These are phyloP conservation scores for Cryptococcus wingfieldii DNA, from an alignment of 1,284 basidiomycete genomes.

Conservation along the genomic window DNA sequence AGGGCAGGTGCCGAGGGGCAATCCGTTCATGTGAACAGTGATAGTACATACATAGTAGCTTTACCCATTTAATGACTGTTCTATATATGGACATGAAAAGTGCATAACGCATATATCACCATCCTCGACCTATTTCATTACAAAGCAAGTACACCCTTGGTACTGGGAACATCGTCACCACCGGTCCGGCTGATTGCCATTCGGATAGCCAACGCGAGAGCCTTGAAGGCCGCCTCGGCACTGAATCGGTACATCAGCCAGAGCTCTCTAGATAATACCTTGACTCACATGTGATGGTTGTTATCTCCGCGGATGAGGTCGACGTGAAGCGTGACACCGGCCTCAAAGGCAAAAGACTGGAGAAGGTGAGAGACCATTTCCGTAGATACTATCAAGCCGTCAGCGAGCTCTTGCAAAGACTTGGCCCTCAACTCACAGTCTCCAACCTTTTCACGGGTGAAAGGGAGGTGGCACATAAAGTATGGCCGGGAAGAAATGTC, in stretches of 20 bases:
- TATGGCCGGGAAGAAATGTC: conserved; percentile 97
- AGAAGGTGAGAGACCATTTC: conserved; percentile 75
- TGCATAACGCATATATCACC: neutral
- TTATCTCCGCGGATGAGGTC: conserved; percentile 93
- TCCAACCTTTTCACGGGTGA: conserved; percentile 94
- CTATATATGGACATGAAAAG: neutral
- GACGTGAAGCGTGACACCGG: conserved; percentile 61
- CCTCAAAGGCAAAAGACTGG: conserved; percentile 49
- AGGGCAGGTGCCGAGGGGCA: neutral
- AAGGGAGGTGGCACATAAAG: conserved; percentile 84
- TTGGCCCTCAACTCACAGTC: conserved; percentile 57
- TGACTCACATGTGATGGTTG: conserved; percentile 90
- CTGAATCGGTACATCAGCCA: conserved; percentile 51
- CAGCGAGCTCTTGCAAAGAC: neutral
- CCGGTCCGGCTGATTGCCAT: conserved; percentile 90
- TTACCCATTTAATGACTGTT: neutral
- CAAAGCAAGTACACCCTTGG: conserved; percentile 77
- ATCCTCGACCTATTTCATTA: conserved; percentile 17
- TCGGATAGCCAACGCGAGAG: conserved; percentile 88
- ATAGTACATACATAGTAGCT: neutral
- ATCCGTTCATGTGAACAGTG: neutral
- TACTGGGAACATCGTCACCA: conserved; percentile 87
- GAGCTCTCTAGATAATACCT: neutral
- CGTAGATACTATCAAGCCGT: conserved; percentile 59
- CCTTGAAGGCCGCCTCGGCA: conserved; percentile 96